A percentile compares a stretch with the other conserved stretches of the same genome.
Evolutionary conservation across 208 protist species (phyloP).

Genomic region (Wallacemonas sp.): DNA sequence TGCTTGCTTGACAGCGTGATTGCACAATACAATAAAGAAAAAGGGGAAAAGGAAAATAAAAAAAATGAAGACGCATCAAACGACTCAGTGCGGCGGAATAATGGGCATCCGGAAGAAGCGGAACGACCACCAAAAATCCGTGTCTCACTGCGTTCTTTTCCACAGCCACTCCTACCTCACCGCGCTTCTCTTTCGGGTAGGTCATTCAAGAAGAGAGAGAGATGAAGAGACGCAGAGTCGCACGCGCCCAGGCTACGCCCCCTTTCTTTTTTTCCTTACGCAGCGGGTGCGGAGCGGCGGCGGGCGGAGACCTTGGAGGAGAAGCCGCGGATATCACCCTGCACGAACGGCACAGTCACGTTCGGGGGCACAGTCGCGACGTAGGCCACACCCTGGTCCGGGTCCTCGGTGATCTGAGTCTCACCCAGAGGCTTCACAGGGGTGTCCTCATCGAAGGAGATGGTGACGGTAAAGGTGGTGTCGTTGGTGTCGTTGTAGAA

Average conservation of each 20-base stretch:
- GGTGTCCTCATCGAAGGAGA: slow-evolving; percentile 26
- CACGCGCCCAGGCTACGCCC: neutral
- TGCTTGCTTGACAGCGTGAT: too few species aligned
- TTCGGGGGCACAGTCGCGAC: slow-evolving; percentile 30
- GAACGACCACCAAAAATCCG: too few species aligned
- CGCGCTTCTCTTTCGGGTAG: too few species aligned
- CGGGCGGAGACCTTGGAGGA: slow-evolving; percentile 40
- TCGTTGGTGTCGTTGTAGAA: slow-evolving; percentile 74
- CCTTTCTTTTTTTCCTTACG: neutral
- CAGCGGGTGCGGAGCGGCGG: neutral
- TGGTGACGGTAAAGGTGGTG: slow-evolving; percentile 25
- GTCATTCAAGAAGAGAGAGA: neutral
- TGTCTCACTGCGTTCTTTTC: too few species aligned
- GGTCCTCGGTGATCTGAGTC: slow-evolving; percentile 22
- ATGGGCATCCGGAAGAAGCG: too few species aligned
- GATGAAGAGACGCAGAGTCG: neutral
- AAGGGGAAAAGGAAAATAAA: slow-evolving; percentile 9
- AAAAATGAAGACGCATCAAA: too few species aligned
- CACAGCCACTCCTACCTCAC: too few species aligned
- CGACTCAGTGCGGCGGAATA: too few species aligned
- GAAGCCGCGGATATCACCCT: slow-evolving; percentile 47
- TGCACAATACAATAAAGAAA: neutral
- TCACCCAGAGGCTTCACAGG: slow-evolving; percentile 17
- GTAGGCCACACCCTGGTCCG: slow-evolving; percentile 24
- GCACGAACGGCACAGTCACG: slow-evolving; percentile 47